Conservation (phyloP, 2,329 filamentous ascomycete species). For the Aphanocladium album region DNA sequence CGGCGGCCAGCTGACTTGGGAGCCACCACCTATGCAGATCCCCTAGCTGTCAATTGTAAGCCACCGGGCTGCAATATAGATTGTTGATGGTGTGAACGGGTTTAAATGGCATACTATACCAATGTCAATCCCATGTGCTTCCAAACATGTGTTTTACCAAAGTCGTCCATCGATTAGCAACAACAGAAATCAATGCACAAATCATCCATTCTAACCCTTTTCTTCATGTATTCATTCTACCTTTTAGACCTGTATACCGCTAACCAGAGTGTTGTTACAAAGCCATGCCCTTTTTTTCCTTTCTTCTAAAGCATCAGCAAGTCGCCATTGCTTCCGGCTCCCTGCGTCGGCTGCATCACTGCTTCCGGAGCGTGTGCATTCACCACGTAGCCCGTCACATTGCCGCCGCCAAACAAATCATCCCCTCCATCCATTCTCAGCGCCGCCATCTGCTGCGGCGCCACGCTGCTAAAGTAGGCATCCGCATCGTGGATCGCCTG, state of each 20-base stretch:
- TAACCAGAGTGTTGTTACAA: neutral
- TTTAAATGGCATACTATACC: neutral
- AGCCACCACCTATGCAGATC: constrained; percentile 2
- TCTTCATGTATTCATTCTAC: neutral
- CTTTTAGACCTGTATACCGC: neutral
- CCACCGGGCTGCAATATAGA: neutral
- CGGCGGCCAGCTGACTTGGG: constrained; percentile 1
- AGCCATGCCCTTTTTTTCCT: constrained; percentile 19
- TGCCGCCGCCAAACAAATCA: constrained; percentile 55
- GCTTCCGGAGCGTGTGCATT: constrained; percentile 77
- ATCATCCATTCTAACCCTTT: neutral
- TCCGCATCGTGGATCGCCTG: constrained; percentile 82
- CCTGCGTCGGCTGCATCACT: constrained; percentile 64
- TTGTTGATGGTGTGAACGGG: neutral
- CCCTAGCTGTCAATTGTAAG: neutral
- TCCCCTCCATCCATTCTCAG: constrained; percentile 64
- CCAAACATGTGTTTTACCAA: neutral
- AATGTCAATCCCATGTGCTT: neutral
- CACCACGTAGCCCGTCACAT: constrained; percentile 61
- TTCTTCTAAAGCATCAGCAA: constrained; percentile 65
- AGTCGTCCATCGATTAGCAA: neutral
- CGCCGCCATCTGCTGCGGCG: constrained; percentile 65
- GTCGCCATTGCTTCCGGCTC: constrained; percentile 63
- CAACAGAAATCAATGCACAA: neutral
- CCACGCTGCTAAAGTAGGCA: constrained; percentile 79